phyloP scores from a whole-genome alignment of 139 green algal species.

The Monoraphidium neglectum region DNA sequence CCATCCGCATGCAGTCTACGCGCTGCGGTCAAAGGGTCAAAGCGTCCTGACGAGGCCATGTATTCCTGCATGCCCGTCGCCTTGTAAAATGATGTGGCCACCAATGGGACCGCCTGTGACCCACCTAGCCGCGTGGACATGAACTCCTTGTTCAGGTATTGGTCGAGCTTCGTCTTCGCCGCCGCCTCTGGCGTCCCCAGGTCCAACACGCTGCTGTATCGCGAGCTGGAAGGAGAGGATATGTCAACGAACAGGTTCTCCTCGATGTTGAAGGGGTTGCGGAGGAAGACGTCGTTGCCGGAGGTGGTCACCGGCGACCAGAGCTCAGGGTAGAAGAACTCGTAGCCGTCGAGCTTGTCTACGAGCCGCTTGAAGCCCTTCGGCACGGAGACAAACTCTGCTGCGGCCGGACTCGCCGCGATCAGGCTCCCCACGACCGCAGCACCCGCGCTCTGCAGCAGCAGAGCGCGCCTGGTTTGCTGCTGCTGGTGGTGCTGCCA shows the following conservation, averaged over 20 bases:
- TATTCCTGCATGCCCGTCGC: too few relatives aligned
- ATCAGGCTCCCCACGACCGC: too few relatives aligned
- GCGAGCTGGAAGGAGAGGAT: constrained; percentile 78
- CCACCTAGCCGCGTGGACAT: constrained; percentile 95
- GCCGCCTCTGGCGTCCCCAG: constrained; percentile 82
- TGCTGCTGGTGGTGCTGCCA: too few relatives aligned
- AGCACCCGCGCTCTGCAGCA: too few relatives aligned
- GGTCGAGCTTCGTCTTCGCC: constrained; percentile 61
- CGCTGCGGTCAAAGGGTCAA: too few relatives aligned
- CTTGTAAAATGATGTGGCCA: too few relatives aligned
- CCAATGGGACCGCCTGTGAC: too few relatives aligned
- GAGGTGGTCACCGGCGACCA: constrained; percentile 78
- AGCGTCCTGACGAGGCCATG: too few relatives aligned
- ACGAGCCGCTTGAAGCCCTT: constrained; percentile 57
- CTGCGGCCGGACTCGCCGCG: neutral
- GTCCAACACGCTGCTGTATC: constrained; percentile 73
- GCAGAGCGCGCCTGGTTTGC: too few relatives aligned
- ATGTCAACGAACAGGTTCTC: constrained; percentile 94
- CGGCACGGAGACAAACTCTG: constrained; percentile 33
- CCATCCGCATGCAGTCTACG: too few relatives aligned
- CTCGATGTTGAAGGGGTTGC: constrained; percentile 84
- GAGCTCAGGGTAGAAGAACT: constrained; percentile 75
- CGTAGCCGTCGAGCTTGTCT: constrained; percentile 90
- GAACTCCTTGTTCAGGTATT: constrained; percentile 91
- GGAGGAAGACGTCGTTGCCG: constrained; percentile 90